Evolutionary conservation across 1,284 basidiomycete genomes (phyloP).

Genomic region (Taiwanofungus camphoratus): DNA sequence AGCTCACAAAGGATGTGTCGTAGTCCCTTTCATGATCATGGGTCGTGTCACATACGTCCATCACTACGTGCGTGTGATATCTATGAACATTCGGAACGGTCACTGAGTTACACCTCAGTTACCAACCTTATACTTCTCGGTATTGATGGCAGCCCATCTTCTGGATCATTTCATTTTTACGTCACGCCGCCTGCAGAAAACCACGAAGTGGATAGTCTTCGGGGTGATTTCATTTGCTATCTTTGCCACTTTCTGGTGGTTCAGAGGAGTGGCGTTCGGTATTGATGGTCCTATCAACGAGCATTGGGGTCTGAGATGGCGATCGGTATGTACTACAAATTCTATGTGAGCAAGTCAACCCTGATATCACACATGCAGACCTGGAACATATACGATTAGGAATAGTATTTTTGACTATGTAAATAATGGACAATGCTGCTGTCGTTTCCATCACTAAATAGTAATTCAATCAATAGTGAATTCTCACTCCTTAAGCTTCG

Average conservation of each 20-base stretch:
- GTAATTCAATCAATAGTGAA: no score
- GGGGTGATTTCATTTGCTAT: conserved; percentile 55
- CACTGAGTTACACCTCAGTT: conserved; percentile 42
- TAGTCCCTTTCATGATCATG: conserved; percentile 95
- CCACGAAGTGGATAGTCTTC: conserved; percentile 73
- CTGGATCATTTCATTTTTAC: conserved; percentile 91
- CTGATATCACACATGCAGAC: conserved; percentile 22
- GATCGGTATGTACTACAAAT: conserved; percentile 49
- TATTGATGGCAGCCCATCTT: conserved; percentile 86
- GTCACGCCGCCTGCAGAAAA: conserved; percentile 53
- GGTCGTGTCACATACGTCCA: conserved; percentile 89
- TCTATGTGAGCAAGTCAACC: not conserved
- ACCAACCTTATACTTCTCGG: conserved; percentile 93
- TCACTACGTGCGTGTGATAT: conserved; percentile 63
- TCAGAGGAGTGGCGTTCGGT: conserved; percentile 84
- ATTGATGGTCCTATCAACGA: conserved; percentile 81
- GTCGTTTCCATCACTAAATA: no score
- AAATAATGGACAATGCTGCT: no score
- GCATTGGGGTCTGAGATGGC: conserved; percentile 77
- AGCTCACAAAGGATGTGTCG: conserved; percentile 1
- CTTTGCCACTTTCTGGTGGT: conserved; percentile 88
- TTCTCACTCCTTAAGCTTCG: no score
- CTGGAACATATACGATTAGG: conserved; percentile 38
- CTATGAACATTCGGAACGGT: not conserved
- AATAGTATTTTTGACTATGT: no score